Evolutionary conservation across 441 rosid species (phyloP).

Genomic region (Metrosideros polymorpha): DNA sequence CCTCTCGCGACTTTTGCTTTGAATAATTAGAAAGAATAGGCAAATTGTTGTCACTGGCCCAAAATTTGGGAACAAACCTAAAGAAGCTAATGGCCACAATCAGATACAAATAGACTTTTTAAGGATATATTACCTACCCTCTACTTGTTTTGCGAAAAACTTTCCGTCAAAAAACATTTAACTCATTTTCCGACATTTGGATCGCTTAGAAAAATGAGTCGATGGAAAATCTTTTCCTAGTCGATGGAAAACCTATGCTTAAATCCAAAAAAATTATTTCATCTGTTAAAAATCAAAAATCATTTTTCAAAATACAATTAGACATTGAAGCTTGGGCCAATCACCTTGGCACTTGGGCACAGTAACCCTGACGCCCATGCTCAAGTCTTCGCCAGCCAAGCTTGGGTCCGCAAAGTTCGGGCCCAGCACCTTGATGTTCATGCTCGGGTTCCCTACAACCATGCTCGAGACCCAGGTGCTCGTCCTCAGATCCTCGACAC

Average conservation of each 20-base stretch:
- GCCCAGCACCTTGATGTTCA: not conserved
- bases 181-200: no score
- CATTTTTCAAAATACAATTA: not conserved
- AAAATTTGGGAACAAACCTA: no score
- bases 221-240: not conserved
- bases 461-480: not conserved
- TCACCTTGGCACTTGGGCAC: not conserved
- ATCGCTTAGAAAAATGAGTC: not conserved
- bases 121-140: not conserved
- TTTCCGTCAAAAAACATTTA: no score
- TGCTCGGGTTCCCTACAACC: rapidly evolving
- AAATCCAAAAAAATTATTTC: not conserved
- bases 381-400: rapidly evolving
- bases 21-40: not conserved
- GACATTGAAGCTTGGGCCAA: rapidly evolving
- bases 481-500: rapidly evolving
- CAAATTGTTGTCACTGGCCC: not conserved
- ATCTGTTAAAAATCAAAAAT: rapidly evolving
- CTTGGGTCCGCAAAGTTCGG: not conserved
- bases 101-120: rapidly evolving
- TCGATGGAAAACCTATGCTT: not conserved
- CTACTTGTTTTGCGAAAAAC: not conserved
- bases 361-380: not conserved
- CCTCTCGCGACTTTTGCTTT: no score
- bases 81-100: no score